phyloP scores from a whole-genome alignment of 1,284 basidiomycete genomes.

The Sporisorium scitamineum region DNA sequence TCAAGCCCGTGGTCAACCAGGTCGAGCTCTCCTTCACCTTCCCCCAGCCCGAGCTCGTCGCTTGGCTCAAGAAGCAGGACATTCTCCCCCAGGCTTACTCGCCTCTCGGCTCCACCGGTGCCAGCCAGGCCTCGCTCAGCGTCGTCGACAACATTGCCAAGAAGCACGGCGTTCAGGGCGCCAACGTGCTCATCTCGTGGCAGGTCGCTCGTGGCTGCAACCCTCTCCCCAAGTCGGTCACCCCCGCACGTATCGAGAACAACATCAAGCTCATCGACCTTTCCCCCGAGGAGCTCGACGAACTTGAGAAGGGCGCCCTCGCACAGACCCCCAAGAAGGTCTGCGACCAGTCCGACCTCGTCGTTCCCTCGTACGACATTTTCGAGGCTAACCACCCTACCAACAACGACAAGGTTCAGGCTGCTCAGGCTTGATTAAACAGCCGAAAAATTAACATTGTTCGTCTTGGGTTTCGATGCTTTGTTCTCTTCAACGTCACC shows the following conservation, averaged over 20 bases:
- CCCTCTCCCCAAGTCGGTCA: constrained; percentile 55
- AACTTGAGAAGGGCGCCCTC: constrained; percentile 71
- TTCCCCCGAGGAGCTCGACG: constrained; percentile 70
- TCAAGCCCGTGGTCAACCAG: constrained; percentile 64
- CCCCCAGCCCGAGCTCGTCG: constrained; percentile 82
- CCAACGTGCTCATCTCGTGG: constrained; percentile 61
- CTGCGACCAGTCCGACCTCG: constrained; percentile 59
- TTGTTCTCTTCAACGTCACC: constrained; percentile 1
- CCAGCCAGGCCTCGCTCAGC: constrained; percentile 46
- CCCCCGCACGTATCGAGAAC: constrained; percentile 54
- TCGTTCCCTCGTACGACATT: constrained; percentile 56
- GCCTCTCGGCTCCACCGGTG: constrained; percentile 57
- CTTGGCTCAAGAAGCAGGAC: constrained; percentile 73
- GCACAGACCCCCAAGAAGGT: constrained; percentile 53
- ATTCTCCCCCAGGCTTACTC: constrained; percentile 62
- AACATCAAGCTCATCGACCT: constrained; percentile 71
- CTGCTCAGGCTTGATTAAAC: constrained; percentile 24
- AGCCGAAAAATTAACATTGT: not conserved
- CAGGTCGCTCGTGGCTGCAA: constrained; percentile 61
- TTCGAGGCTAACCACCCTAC: constrained; percentile 53
- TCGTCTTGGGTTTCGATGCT: not conserved
- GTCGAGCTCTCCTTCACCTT: constrained; percentile 62
- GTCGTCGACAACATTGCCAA: constrained; percentile 60
- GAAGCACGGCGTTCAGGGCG: constrained; percentile 56
- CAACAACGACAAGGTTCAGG: constrained; percentile 60